phyloP scores from a whole-genome alignment of 202 grass and related monocot genomes.

The Schoenoplectus tabernaemontani region DNA sequence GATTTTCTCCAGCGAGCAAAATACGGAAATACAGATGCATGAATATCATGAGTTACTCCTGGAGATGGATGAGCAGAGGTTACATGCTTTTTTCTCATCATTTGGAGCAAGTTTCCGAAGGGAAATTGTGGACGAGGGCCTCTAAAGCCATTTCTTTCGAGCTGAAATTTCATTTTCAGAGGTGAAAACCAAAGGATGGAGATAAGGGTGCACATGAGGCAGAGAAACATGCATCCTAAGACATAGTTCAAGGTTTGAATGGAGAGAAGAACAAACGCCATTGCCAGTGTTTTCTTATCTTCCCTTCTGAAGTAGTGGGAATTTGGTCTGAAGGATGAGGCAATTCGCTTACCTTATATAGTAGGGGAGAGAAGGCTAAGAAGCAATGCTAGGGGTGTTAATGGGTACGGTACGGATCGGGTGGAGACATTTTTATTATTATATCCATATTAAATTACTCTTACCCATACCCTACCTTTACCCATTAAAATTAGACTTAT shows the following conservation, averaged over 20 bases:
- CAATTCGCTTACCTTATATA: conserved; percentile 5
- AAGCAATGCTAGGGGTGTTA: too few relatives aligned
- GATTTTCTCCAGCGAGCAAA: conserved; percentile 47
- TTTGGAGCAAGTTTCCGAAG: conserved; percentile 56
- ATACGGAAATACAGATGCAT: conserved; percentile 60
- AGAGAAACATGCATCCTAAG: background rate
- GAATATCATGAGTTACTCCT: conserved; percentile 36
- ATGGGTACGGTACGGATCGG: too few relatives aligned
- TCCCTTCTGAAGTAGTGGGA: background rate
- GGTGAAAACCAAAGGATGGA: conserved; percentile 26
- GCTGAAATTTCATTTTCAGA: background rate
- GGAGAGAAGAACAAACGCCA: conserved; percentile 11
- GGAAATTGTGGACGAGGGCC: conserved; percentile 61
- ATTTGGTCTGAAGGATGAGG: background rate
- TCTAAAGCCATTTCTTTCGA: conserved; percentile 31
- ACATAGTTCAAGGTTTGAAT: conserved; percentile 6
- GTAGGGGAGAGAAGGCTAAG: background rate
- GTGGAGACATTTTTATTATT: too few relatives aligned
- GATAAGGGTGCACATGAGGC: conserved; percentile 13
- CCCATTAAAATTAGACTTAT: too few relatives aligned
- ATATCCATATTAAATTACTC: too few relatives aligned
- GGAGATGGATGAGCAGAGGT: background rate
- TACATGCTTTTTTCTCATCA: conserved; percentile 9
- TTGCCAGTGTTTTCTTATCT: background rate
- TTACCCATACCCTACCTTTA: too few relatives aligned